These are phyloP conservation scores for Madurella mycetomatis DNA, from an alignment of 2,329 filamentous ascomycete genomes.

Conservation along the genomic window DNA sequence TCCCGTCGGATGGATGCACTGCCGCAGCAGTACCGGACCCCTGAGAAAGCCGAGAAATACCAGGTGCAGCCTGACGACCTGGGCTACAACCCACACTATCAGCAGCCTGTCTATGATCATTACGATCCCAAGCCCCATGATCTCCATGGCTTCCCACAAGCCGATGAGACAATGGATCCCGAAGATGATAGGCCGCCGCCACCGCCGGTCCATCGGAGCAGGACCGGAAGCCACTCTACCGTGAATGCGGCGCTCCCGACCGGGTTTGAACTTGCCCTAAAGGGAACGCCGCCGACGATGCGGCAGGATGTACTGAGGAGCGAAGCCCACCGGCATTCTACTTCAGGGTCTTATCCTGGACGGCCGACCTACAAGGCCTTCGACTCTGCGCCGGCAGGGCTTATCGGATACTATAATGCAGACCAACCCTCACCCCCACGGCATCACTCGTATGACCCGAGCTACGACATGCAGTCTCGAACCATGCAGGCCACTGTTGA, in stretches of 20 bases:
- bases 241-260: conserved; percentile 39
- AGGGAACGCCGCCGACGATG: conserved; percentile 43
- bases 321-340: conserved; percentile 53
- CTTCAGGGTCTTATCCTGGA: conserved; percentile 46
- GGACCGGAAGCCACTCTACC: conserved; percentile 41
- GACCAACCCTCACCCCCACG: conserved; percentile 39
- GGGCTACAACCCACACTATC: conserved; percentile 34
- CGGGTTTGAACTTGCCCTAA: not conserved
- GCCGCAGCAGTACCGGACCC: conserved; percentile 30
- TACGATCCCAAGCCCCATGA: conserved; percentile 36
- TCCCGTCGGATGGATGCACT: conserved; percentile 19
- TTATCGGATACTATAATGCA: conserved; percentile 27
- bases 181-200: conserved; percentile 50
- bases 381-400: conserved; percentile 43
- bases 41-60: conserved; percentile 36
- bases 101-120: conserved; percentile 37
- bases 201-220: conserved; percentile 51
- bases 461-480: conserved; percentile 43
- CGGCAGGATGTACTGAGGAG: conserved; percentile 54
- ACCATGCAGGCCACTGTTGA: conserved; percentile 61
- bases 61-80: conserved; percentile 35
- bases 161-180: conserved; percentile 28
- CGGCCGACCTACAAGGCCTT: conserved; percentile 50
- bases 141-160: conserved; percentile 31
- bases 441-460: conserved; percentile 49